phyloP scores from a whole-genome alignment of 83 land plant genomes.

The Thuja plicata region DNA sequence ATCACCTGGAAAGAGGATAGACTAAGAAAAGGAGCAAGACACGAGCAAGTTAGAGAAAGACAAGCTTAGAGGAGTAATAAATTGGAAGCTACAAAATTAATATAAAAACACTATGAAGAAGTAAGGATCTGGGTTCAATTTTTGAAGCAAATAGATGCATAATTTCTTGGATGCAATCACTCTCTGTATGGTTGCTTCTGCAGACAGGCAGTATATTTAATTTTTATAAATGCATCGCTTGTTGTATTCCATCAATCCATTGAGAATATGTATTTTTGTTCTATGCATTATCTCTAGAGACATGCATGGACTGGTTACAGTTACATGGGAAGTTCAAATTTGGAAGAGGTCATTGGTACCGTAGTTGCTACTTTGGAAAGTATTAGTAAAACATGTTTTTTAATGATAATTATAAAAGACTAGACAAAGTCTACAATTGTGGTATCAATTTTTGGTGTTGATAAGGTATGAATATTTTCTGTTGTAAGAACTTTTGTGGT shows the following conservation, averaged over 20 bases:
- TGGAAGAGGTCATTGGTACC: neutral
- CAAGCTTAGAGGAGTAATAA: neutral
- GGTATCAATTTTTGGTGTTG: neutral
- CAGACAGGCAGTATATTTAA: neutral
- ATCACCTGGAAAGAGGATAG: neutral
- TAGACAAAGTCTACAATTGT: neutral
- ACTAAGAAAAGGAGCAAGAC: neutral
- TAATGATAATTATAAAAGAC: neutral
- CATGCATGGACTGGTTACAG: neutral
- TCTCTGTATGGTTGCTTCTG: neutral
- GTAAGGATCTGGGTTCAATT: neutral
- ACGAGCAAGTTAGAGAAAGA: neutral
- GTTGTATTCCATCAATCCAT: neutral
- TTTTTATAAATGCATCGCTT: neutral
- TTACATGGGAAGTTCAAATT: neutral
- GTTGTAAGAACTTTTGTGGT: neutral
- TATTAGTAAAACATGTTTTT: neutral
- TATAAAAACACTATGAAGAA: too few species aligned
- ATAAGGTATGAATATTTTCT: too few species aligned
- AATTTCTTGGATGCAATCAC: neutral
- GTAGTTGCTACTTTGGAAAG: neutral
- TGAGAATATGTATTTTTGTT: too few species aligned
- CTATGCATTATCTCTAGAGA: neutral
- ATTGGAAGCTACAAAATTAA: neutral
- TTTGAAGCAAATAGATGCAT: neutral